Evolutionary conservation across 2,329 filamentous ascomycete species (phyloP), one percentile per base, ranked within the genome.

Genomic region (Phialemonium atrogriseum): DNA sequence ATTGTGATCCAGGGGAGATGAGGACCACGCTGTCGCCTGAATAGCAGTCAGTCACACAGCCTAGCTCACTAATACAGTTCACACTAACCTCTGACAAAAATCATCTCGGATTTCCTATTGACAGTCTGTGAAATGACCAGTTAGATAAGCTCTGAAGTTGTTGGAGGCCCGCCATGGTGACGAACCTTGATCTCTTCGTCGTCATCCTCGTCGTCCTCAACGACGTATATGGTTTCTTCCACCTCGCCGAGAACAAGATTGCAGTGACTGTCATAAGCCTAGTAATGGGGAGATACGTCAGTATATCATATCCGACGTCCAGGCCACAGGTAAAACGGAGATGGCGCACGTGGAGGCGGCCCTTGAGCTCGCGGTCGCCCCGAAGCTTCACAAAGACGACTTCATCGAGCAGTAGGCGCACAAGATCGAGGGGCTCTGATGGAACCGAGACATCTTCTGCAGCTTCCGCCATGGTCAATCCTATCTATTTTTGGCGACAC

Each of bases 231-330:
- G 6, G 89, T 96, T 68, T 98, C 91, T 54, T 95, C 87, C 5
- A 96, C 91, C 44, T 98, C 91, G 33, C 91, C 89, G 5, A 98
- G 71, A 5, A 98, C 86, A 26, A 98, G 63, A 53, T 98, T 98
- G 72, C 93, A 98, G 59, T 98, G 91, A 51, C 86, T 94, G 55
- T 98, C 91, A 56, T 98, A 98, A 34, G 91, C 91, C 91, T 98
- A n/a, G n/a, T n/a, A n/a, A n/a, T n/a, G n/a, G 37, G 8, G 3
- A 20, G 7, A 5, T 9, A 20, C 10, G 32, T 24, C 14, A 30
- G 9, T 17, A 10, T 21, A 10, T 24, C 19, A 20, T 20, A 30
- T 20, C 18, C 11, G 6, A 27, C 7, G 13, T 8, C 7, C 25
- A 13, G 15, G 15, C 8, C 26, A 17, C 9, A 25, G 6, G 13